Conservation (phyloP, 176 grass and related monocot genomes). For the Carex kokanica region DNA sequence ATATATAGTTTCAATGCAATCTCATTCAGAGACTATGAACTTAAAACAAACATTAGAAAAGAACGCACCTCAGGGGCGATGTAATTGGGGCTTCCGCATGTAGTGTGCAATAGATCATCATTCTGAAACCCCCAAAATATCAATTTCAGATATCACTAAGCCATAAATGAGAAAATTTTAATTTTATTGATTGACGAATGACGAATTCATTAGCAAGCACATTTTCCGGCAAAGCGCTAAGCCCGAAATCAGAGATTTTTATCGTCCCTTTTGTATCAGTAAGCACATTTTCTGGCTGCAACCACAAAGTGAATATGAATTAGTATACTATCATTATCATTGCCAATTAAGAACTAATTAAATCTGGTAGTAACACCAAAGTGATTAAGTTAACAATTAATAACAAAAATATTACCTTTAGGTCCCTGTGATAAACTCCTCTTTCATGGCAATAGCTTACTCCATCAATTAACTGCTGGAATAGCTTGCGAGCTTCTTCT, state of each 20-base stretch:
- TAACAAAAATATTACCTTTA: slow-evolving; percentile 49
- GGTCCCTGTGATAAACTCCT: slow-evolving; percentile 82
- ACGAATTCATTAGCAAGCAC: too few species aligned
- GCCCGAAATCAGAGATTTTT: slow-evolving; percentile 92
- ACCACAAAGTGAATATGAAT: not conserved
- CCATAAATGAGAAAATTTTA: too few species aligned
- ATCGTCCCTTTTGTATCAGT: slow-evolving; percentile 64
- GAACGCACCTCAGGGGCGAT: slow-evolving; percentile 69
- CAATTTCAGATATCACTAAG: too few species aligned
- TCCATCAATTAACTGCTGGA: slow-evolving; percentile 83
- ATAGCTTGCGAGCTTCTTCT: slow-evolving; percentile 59
- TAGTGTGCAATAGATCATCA: slow-evolving; percentile 86
- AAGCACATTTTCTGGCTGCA: slow-evolving; percentile 84
- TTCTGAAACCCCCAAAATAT: slow-evolving; percentile 38
- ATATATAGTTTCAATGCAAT: not conserved
- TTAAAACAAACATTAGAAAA: not conserved
- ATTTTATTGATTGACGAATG: too few species aligned
- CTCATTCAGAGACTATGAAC: not conserved
- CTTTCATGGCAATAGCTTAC: slow-evolving; percentile 84
- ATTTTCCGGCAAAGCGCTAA: slow-evolving; percentile 67
- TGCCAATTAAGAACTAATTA: too few species aligned
- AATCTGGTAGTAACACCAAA: too few species aligned
- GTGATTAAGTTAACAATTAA: not conserved
- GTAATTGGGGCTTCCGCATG: slow-evolving; percentile 93
- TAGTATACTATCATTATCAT: too few species aligned